Evolutionary conservation across 1,284 basidiomycete genomes (phyloP).

Genomic region (Jaminaea rosea): DNA sequence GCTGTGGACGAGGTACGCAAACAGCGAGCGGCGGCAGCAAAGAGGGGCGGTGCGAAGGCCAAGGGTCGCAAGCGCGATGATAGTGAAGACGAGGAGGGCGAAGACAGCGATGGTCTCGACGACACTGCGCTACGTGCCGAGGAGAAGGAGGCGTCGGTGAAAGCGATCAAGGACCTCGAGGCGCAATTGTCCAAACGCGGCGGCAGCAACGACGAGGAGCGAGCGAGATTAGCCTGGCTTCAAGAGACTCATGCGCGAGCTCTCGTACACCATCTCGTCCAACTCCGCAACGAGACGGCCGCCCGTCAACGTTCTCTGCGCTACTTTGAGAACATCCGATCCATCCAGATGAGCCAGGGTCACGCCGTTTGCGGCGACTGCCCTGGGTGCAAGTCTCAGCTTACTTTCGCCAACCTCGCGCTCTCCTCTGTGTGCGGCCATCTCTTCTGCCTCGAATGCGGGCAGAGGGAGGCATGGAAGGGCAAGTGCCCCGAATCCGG

Average conservation of each 20-base stretch:
- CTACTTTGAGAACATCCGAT: slow-evolving; percentile 29
- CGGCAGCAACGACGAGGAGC: slow-evolving; percentile 11
- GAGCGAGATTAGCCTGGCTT: slow-evolving; percentile 16
- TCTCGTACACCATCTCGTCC: slow-evolving; percentile 24
- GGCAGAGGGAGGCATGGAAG: slow-evolving; percentile 24
- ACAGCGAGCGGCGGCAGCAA: neutral
- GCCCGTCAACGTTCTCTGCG: slow-evolving; percentile 25
- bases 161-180: neutral
- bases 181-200: slow-evolving; percentile 7
- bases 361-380: neutral
- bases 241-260: slow-evolving; percentile 24
- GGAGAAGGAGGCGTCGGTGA: slow-evolving; percentile 15
- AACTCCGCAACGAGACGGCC: slow-evolving; percentile 27
- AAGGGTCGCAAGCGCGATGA: neutral
- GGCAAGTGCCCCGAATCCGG: slow-evolving; percentile 23
- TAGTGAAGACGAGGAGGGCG: neutral
- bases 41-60: neutral
- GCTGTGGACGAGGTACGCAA: neutral
- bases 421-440: slow-evolving; percentile 31
- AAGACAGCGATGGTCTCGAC: neutral
- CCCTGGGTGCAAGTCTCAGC: neutral
- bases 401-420: slow-evolving; percentile 17
- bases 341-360: slow-evolving; percentile 14
- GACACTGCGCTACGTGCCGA: neutral
- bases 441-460: slow-evolving; percentile 19